Base-by-base conservation (phyloP, 2,329 filamentous ascomycete genomes). In the Hypoxylon sp. region DNA sequence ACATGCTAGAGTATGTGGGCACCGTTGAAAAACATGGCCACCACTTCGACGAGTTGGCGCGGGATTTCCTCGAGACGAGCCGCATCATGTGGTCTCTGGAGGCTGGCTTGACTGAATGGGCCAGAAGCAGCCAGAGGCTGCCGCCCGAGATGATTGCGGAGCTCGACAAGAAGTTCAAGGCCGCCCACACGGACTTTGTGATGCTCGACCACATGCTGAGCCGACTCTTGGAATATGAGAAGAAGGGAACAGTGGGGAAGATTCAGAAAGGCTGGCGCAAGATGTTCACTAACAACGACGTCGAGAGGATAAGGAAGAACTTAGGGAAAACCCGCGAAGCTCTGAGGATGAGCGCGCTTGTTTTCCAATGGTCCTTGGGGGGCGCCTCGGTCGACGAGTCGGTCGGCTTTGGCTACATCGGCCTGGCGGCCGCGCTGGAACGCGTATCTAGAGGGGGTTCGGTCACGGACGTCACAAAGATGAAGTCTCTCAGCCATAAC, bases 11-110 rank as follows among this genome's bases (percentile, higher is more conserved):
- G 70, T 88, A 86, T 60, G 77, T 88, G 18, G 83, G 81, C 51
- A 79, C 81, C 3, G 79, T 81, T 55, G 85, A 83, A 65, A 74
- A 80, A 29, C 78, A 81, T 29, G 81, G 82, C 0, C 74, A 80
- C 48, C 82, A 83, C 26, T 84, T 88, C 70, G 81, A 83, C 56
- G 75, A 79, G 21, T 78, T 90, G 17, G 86, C 87, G 8, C 81
- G 82, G 60, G 85, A 88, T 62, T 89, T 90, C 67, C 80, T 91
- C 55, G 86, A 89, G 53, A 83, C 85, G 4, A 88, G 84, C 70
- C 82, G 86, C 50, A 83, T 86, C 37, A 77, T 90, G 37, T 88
- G 86, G 78, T 83, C 84, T n/a, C 86, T 90, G 60, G 86, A 89
- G 72, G 82, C 84, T 18, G 88, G 88, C 4, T 78, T 90, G 49